Percentiles rank a stretch among this genome's conserved stretches.
Conservation (phyloP, 345 rosid genomes). For the Murraya koenigii region DNA sequence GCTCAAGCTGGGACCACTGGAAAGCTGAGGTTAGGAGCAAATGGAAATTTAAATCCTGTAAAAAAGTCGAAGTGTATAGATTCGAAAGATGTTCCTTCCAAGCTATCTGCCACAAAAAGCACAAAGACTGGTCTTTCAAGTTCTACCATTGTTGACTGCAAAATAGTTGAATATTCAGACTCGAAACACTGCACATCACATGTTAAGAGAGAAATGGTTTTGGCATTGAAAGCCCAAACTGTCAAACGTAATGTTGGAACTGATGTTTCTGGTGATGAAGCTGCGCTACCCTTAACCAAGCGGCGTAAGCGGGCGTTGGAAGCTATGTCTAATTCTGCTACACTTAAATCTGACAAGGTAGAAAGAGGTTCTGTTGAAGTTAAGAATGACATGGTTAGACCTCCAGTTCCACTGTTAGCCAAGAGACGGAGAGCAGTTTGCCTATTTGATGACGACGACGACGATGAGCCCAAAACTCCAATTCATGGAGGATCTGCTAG, state of each 20-base stretch:
- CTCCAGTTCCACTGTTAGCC: constrained; percentile 36
- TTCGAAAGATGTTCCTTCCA: constrained; percentile 27
- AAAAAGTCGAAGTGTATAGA: constrained; percentile 52
- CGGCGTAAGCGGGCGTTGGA: constrained; percentile 56
- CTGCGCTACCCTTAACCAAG: constrained; percentile 53
- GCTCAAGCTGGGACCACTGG: constrained; percentile 34
- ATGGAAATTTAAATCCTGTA: constrained; percentile 39
- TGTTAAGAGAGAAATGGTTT: constrained; percentile 33
- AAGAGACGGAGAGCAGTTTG: constrained; percentile 78
- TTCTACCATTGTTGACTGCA: constrained; percentile 30
- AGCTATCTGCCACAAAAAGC: constrained; percentile 24
- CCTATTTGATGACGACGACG: constrained; percentile 61
- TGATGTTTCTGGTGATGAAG: constrained; percentile 53
- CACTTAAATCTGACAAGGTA: constrained; percentile 36
- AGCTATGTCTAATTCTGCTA: constrained; percentile 52
- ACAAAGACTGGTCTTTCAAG: constrained; percentile 29
- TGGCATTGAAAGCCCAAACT: constrained; percentile 45
- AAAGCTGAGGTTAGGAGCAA: constrained; percentile 34
- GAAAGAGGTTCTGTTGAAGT: constrained; percentile 35
- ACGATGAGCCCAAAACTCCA: constrained; percentile 82
- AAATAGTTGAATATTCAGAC: constrained; percentile 32
- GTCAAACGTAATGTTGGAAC: constrained; percentile 32
- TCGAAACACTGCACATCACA: constrained; percentile 20
- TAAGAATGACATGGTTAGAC: constrained; percentile 38
- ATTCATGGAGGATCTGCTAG: constrained; percentile 55